Evolutionary conservation across 192 early-diverging fungal genomes (phyloP).

Genomic region (Mortierella antarctica): DNA sequence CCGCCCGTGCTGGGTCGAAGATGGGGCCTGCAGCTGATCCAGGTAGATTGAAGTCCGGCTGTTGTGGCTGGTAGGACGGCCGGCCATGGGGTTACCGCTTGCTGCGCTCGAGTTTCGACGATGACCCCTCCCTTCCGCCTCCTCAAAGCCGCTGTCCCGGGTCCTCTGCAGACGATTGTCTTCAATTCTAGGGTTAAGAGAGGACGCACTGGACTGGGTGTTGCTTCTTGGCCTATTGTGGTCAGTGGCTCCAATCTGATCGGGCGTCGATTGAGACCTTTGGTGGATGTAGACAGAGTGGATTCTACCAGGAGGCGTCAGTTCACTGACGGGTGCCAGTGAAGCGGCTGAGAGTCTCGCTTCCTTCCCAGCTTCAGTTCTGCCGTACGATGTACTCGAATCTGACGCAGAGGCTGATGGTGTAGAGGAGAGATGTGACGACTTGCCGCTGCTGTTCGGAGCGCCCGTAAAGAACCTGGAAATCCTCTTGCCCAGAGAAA

Average conservation of each 20-base stretch:
- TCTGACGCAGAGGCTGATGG: slow-evolving; percentile 1
- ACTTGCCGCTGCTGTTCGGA: background rate
- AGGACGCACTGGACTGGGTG: background rate
- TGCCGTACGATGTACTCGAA: background rate
- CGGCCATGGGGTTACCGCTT: background rate
- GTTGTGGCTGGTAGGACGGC: background rate
- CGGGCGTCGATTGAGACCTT: slow-evolving; percentile 31
- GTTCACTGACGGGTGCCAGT: slow-evolving; percentile 19
- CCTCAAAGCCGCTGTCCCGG: slow-evolving; percentile 41
- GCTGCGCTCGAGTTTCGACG: slow-evolving; percentile 21
- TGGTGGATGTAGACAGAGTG: slow-evolving; percentile 24
- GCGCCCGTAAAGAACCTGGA: slow-evolving; percentile 32
- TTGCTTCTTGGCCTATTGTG: background rate
- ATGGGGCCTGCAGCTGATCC: slow-evolving; percentile 1
- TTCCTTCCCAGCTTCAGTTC: slow-evolving; percentile 1
- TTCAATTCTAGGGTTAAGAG: slow-evolving; percentile 6
- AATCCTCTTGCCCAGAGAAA: slow-evolving; percentile 46
- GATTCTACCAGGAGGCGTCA: slow-evolving; percentile 12
- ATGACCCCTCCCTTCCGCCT: slow-evolving; percentile 21
- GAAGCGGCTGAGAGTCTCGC: slow-evolving; percentile 17
- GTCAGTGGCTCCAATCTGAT: slow-evolving; percentile 24
- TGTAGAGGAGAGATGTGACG: slow-evolving; percentile 5
- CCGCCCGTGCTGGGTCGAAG: slow-evolving; percentile 5
- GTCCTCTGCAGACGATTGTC: slow-evolving; percentile 20
- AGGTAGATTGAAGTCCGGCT: slow-evolving; percentile 13